phyloP scores from a whole-genome alignment of 225 moss, liverwort and hornwort genomes.

The Pseudoscleropodium purum region DNA sequence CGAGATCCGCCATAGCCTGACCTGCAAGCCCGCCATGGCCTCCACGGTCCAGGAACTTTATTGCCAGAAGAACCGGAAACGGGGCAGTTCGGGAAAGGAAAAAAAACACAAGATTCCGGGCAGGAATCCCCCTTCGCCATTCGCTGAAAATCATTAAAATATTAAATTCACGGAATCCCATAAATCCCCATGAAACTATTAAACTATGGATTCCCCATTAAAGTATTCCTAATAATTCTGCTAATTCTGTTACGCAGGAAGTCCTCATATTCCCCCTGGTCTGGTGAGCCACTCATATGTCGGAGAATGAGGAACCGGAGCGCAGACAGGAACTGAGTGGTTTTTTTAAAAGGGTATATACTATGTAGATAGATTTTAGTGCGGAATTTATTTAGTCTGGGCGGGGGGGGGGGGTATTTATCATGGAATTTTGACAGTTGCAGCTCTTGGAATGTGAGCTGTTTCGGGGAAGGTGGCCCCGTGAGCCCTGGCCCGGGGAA shows the following conservation, averaged over 20 bases:
- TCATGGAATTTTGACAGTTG: background rate
- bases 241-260: background rate
- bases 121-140: background rate
- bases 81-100: background rate
- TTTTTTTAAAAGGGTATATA: background rate
- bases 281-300: constrained; percentile 2
- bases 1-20: constrained; percentile 8
- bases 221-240: background rate
- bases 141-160: background rate
- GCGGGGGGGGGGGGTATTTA: background rate
- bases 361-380: background rate
- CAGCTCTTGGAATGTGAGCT: background rate
- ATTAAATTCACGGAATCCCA: background rate
- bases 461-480: background rate
- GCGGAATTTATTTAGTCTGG: background rate
- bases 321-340: background rate
- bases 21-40: background rate
- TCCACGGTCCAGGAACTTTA: background rate
- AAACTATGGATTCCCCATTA: background rate
- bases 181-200: background rate
- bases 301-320: constrained; percentile 11
- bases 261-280: background rate
- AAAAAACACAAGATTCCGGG: background rate
- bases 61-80: background rate
- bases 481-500: background rate